Conservation (phyloP, 2,329 filamentous ascomycete species). For the Alternaria alternata region DNA sequence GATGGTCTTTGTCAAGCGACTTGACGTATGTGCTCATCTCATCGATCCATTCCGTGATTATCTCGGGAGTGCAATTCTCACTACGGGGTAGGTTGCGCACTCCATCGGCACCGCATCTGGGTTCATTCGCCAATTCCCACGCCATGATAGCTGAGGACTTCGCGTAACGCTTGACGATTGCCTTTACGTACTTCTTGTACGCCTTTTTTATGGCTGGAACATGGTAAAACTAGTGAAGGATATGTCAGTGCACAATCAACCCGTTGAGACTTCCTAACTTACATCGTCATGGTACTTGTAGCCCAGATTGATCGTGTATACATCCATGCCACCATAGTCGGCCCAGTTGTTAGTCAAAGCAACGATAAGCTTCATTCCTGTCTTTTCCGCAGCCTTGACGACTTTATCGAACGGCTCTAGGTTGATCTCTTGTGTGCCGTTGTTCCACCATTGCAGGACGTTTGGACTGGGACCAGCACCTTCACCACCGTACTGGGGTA, state of each 20-base stretch:
- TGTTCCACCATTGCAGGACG: slow-evolving; percentile 54
- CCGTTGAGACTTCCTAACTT: background rate
- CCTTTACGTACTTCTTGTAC: slow-evolving; percentile 59
- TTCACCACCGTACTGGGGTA: slow-evolving; percentile 63
- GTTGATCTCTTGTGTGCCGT: slow-evolving; percentile 56
- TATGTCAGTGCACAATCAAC: background rate
- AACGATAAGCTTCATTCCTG: slow-evolving; percentile 63
- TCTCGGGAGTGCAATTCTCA: slow-evolving; percentile 46
- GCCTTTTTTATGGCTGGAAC: slow-evolving; percentile 61
- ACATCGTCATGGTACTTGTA: slow-evolving; percentile 62
- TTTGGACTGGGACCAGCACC: slow-evolving; percentile 57
- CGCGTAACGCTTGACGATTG: slow-evolving; percentile 60
- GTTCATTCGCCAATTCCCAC: slow-evolving; percentile 65
- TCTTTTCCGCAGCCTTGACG: slow-evolving; percentile 59
- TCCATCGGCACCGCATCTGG: slow-evolving; percentile 40
- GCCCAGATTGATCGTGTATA: slow-evolving; percentile 65
- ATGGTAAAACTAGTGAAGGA: slow-evolving; percentile 42
- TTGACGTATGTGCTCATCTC: slow-evolving; percentile 66
- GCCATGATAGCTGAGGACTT: slow-evolving; percentile 60
- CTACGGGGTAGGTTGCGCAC: slow-evolving; percentile 41
- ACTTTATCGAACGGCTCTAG: slow-evolving; percentile 61
- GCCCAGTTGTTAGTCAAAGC: slow-evolving; percentile 67
- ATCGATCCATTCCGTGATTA: slow-evolving; percentile 59
- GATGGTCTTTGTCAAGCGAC: slow-evolving; percentile 59
- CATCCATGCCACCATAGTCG: slow-evolving; percentile 67